A percentile compares a stretch with the other conserved stretches of the same genome.
phyloP scores from a whole-genome alignment of 495 filamentous ascomycete species.

The Lichenothelia convexa region DNA sequence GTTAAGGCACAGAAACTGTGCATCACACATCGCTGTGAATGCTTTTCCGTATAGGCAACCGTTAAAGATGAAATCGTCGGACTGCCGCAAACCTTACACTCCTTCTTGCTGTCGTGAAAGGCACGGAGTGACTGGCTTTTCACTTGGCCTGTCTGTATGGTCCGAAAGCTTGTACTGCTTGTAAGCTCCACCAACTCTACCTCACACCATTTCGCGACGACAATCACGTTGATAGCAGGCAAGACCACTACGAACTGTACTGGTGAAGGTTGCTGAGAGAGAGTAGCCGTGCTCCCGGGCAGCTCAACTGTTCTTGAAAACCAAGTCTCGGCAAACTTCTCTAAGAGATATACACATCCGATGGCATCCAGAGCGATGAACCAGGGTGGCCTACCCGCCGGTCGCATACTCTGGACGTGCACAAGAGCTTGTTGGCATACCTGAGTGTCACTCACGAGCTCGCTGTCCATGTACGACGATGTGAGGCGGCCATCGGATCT shows the following conservation, averaged over 20 bases:
- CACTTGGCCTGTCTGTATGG: conserved; percentile 36
- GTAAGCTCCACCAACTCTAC: conserved; percentile 36
- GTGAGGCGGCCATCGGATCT: conserved; percentile 38
- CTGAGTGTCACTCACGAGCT: conserved; percentile 1
- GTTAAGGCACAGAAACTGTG: conserved; percentile 13
- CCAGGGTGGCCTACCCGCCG: conserved; percentile 6
- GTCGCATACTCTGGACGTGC: background rate
- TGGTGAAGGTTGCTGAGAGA: conserved; percentile 13
- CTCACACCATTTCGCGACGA: conserved; percentile 27
- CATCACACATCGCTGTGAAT: conserved; percentile 13
- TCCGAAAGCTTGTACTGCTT: conserved; percentile 31
- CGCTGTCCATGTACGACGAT: conserved; percentile 24
- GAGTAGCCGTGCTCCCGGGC: conserved; percentile 7
- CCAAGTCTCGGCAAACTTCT: conserved; percentile 19
- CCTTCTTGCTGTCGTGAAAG: conserved; percentile 12
- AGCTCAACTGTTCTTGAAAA: conserved; percentile 16
- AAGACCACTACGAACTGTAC: conserved; percentile 20
- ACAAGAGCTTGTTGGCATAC: background rate
- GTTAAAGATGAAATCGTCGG: conserved; percentile 14
- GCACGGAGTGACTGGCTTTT: conserved; percentile 18
- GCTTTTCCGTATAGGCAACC: conserved; percentile 14
- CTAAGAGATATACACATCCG: conserved; percentile 28
- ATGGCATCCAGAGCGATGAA: conserved; percentile 15
- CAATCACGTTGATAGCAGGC: conserved; percentile 28
- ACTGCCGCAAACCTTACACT: conserved; percentile 9